Evolutionary conservation across 2,329 filamentous ascomycete genomes (phyloP), one percentile per base, ranked within the genome.

Genomic region (Thielaviopsis musarum): DNA sequence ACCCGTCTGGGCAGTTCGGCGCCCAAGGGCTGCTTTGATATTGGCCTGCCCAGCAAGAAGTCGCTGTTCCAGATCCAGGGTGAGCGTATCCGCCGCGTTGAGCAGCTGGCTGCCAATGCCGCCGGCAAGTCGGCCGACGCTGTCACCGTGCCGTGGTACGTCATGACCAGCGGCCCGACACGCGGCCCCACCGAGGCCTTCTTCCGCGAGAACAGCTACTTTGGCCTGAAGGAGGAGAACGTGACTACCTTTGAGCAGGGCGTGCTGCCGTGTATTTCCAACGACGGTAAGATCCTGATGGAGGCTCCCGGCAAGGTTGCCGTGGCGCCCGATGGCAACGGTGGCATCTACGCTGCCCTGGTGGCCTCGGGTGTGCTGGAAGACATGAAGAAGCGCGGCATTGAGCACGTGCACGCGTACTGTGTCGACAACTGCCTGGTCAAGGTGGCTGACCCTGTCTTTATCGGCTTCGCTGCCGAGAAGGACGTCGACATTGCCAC

Each of bases 391-490:
- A 84, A 83, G 73, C 87, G 91, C 60, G 91, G 90, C 56, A 87
- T 97, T 69, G 75, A 95, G 77, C 93, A 98, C 75, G 86, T 98
- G 63, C 91, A 98, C 73, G 87, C 91, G 54, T 97, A 97, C 79
- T 96, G 93, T 69, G 93, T 98, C 53, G 93, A 98, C 76, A 98
- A 98, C 78, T 97, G 91, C 75, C 81, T 98, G n/a, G 91, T 95
- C 70, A 91, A 89, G 74, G 91, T 98, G n/a, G 91, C 91, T 28
- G 93, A 98, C 69, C 93, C 93, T 15, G 81, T 89, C 66, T 97
- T 98, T 75, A 85, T 97, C 66, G 93, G 93, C 66, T 97, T 97
- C 74, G 81, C 90, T 4, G 90, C 91, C 51, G 81, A 84, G 57
- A 88, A 91, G 71, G 75, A 89, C 62, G 91, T 96, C 66, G 90